Base-by-base conservation (phyloP, 805 yeast species). In the Myxozyma udenii region DNA sequence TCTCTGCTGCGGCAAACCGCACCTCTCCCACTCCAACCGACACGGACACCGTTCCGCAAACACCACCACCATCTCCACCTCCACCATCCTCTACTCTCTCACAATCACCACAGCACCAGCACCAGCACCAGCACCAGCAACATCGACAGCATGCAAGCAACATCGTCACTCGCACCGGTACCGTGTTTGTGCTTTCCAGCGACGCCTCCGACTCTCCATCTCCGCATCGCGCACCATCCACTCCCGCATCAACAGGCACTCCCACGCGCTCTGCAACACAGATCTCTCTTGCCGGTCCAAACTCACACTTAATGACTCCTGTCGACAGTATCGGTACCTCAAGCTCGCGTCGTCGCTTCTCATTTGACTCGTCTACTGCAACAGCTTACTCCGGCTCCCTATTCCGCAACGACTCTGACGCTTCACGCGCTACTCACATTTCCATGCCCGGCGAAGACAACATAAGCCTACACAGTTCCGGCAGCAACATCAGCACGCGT, bases 301-400 rank as follows among this genome's bases (percentile, higher is more conserved):
- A 9, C 33, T 28, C 33, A 28, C 33, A 28, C 9, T n/a, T n/a
- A n/a, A n/a, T n/a, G n/a, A n/a, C n/a, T n/a, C n/a, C n/a, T n/a
- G 33, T 14, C 9, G 33, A 28, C 14, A 28, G 33, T 28, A 14
- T 14, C 14, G 14, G 12, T 9, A 14, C 33, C 9, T 28, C 36
- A 25, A 30, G 28, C n/a, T 44, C 48, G 3, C 37, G 52, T 5
- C 22, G 38, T n/a, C 22, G 57, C 11, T 52, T 48, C 41, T 48
- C 57, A 12, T 52, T 48, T 22, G 56, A 51, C 32, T 43, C 47
- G 12, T 51, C 52, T 6, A 25, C 48, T n/a, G 33, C 33, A 14
- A 28, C 33, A 28, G 51, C 46, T 4, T 44, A 41, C 11, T 44
- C 48, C 19, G 49, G 30, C 23, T 44, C 53, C 3, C 41, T 50